A percentile compares a stretch with the other conserved stretches of the same genome.
These are phyloP conservation scores for Vaccinium myrtillus DNA, from an alignment of 148 eudicot genomes.

Conservation along the genomic window DNA sequence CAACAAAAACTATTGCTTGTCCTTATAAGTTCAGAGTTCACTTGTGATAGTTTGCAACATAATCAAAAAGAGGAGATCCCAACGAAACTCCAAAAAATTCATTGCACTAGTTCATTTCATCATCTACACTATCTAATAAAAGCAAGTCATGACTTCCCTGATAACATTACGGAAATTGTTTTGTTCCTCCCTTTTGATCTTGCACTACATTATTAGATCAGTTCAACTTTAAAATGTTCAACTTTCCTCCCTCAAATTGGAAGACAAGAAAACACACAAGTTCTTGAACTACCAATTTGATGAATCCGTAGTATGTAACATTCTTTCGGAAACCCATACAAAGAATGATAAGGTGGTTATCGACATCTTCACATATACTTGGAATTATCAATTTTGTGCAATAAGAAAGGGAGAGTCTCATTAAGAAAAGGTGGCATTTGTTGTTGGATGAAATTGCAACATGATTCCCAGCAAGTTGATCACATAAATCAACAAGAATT, in stretches of 20 bases:
- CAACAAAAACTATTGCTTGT: neutral
- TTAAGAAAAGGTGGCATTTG: neutral
- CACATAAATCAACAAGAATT: constrained; percentile 4
- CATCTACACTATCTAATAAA: neutral
- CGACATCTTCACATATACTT: neutral
- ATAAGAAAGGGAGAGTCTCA: neutral
- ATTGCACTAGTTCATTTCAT: neutral
- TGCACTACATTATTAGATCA: neutral
- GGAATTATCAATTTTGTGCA: neutral
- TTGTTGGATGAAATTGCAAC: neutral
- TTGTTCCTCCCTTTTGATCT: neutral
- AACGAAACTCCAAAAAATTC: neutral
- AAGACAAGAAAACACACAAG: constrained; percentile 7
- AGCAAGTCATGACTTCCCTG: neutral
- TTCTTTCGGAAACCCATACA: neutral
- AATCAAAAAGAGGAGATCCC: neutral
- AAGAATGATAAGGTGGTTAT: neutral
- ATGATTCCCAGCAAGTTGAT: constrained; percentile 5
- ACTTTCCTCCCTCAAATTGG: neutral
- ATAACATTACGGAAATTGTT: neutral
- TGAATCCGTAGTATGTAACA: neutral
- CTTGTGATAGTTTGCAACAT: neutral
- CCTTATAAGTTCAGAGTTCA: neutral
- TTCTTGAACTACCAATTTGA: neutral
- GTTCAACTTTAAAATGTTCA: neutral